Conservation (phyloP, 306 rosid genomes). For the Prunus armeniaca region DNA sequence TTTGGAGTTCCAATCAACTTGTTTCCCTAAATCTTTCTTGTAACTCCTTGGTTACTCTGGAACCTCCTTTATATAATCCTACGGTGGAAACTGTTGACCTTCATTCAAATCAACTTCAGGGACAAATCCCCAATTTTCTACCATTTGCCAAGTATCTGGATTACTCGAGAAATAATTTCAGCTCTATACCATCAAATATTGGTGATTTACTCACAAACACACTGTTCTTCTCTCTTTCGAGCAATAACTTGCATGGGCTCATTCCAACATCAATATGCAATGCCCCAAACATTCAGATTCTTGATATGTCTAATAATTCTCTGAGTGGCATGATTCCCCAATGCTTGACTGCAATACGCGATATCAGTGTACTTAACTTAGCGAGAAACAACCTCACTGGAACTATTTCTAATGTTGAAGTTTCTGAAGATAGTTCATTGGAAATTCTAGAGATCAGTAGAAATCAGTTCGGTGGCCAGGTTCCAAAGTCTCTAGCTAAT, state of each 20-base stretch:
- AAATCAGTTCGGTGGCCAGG: not conserved
- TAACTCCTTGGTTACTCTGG: not conserved
- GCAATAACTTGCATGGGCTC: not conserved
- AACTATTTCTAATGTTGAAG: conserved; percentile 8
- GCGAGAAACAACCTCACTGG: conserved; percentile 14
- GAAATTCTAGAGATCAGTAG: conserved; percentile 13
- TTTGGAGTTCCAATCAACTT: not conserved
- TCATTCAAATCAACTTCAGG: not conserved
- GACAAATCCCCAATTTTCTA: not conserved
- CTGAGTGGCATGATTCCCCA: conserved; percentile 19
- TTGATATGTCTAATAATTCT: conserved; percentile 26
- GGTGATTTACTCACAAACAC: not conserved
- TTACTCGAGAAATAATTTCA: conserved; percentile 6
- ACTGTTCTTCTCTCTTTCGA: not conserved
- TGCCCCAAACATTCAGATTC: fast-evolving
- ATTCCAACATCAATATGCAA: not conserved
- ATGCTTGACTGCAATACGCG: conserved; percentile 1
- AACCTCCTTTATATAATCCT: not conserved
- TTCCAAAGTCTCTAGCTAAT: conserved; percentile 7
- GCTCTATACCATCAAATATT: not conserved
- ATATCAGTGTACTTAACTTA: conserved; percentile 19
- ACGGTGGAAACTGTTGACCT: fast-evolving
- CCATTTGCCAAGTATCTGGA: not conserved
- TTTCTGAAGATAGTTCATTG: not conserved
- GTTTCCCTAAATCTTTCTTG: not conserved